Conservation (phyloP, 495 filamentous ascomycete species). For the Penicillium salamii region DNA sequence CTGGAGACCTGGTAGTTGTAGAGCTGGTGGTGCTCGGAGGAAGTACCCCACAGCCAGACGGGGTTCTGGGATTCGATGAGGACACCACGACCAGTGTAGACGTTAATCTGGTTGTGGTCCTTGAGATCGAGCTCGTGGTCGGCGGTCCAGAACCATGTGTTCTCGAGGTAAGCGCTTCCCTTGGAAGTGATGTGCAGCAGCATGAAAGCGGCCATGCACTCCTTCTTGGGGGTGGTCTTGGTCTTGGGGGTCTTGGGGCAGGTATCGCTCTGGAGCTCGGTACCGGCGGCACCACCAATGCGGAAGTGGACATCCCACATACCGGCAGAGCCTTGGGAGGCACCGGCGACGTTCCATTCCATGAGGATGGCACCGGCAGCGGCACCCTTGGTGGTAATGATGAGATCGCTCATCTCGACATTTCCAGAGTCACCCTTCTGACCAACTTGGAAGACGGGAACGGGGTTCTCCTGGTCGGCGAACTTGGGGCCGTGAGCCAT, state of each 20-base stretch:
- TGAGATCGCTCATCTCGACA: slow-evolving; percentile 79
- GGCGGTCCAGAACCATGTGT: slow-evolving; percentile 93
- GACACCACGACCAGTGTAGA: slow-evolving; percentile 88
- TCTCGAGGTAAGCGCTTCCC: slow-evolving; percentile 79
- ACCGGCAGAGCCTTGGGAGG: slow-evolving; percentile 64
- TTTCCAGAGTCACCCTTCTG: slow-evolving; percentile 71
- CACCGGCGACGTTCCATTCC: slow-evolving; percentile 80
- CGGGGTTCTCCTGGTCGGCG: slow-evolving; percentile 64
- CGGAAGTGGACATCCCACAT: slow-evolving; percentile 95
- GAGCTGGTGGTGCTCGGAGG: slow-evolving; percentile 83
- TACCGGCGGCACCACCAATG: slow-evolving; percentile 76
- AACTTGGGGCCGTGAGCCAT: slow-evolving; percentile 77
- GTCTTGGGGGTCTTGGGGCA: slow-evolving; percentile 63
- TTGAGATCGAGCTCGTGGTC: slow-evolving; percentile 85
- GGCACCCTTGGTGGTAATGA: slow-evolving; percentile 59
- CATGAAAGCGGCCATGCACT: slow-evolving; percentile 75
- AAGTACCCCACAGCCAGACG: slow-evolving; percentile 70
- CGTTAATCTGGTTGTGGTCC: slow-evolving; percentile 79
- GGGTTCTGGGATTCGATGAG: slow-evolving; percentile 63
- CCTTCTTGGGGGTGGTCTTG: slow-evolving; percentile 48
- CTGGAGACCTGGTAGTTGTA: slow-evolving; percentile 87
- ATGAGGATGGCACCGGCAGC: slow-evolving; percentile 85
- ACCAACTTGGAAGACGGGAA: slow-evolving; percentile 65
- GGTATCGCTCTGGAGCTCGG: slow-evolving; percentile 69
- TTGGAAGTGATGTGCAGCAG: slow-evolving; percentile 73